A percentile compares a stretch with the other conserved stretches of the same genome.
phyloP scores from a whole-genome alignment of 164 flowering plant species.

The Tetracentron sinense region DNA sequence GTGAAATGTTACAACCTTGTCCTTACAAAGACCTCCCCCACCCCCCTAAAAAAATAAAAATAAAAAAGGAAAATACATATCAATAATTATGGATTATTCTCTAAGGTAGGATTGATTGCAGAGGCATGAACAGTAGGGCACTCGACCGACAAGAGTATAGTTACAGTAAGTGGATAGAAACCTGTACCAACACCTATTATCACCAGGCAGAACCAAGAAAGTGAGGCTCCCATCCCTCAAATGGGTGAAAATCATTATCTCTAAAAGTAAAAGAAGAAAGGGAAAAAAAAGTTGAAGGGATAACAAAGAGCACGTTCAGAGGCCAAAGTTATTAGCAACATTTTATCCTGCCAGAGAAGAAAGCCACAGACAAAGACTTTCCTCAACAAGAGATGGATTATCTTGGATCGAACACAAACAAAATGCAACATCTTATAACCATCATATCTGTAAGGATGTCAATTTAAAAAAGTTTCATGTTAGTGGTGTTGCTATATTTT shows the following conservation, averaged over 20 bases:
- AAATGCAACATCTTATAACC: constrained; percentile 1
- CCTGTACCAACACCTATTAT: constrained; percentile 13
- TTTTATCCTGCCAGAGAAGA: constrained; percentile 12
- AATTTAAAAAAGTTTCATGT: neutral
- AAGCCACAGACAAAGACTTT: constrained; percentile 27
- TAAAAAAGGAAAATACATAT: neutral
- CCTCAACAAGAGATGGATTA: constrained; percentile 12
- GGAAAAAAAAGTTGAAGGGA: neutral
- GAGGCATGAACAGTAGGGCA: constrained; percentile 26
- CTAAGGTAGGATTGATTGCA: constrained; percentile 4
- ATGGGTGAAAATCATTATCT: constrained; percentile 22
- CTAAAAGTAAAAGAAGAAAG: constrained; percentile 22
- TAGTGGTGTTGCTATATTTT: constrained; percentile 19
- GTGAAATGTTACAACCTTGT: no score
- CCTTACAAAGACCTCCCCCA: no score
- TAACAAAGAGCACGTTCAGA: constrained; percentile 21
- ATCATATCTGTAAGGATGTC: constrained; percentile 15
- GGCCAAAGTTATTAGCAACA: constrained; percentile 26
- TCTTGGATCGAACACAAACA: neutral
- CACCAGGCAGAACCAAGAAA: constrained; percentile 16
- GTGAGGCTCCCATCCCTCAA: constrained; percentile 10
- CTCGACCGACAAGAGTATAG: constrained; percentile 32
- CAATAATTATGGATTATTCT: neutral
- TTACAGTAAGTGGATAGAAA: constrained; percentile 33
- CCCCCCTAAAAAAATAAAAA: neutral